Conservation (phyloP, 768 basidiomycete genomes). For the Podaxis carcinomalis region DNA sequence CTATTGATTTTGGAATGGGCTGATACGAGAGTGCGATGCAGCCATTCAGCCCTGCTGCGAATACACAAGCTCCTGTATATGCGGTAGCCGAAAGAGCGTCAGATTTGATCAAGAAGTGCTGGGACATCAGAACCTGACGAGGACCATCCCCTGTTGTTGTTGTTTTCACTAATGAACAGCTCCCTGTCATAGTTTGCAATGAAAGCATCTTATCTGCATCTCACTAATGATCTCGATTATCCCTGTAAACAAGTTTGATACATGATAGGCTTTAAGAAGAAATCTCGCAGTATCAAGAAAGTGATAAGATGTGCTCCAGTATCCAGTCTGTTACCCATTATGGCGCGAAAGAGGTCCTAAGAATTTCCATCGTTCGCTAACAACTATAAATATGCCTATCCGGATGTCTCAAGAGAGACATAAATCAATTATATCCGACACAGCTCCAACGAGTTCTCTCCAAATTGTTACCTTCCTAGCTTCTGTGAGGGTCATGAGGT, state of each 20-base stretch:
- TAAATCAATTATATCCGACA: slow-evolving; percentile 37
- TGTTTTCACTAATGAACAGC: too few relatives aligned
- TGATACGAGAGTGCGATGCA: neutral
- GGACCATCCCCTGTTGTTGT: too few relatives aligned
- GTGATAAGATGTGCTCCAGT: too few relatives aligned
- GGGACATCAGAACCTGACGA: too few relatives aligned
- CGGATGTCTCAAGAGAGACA: neutral
- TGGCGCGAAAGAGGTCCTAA: slow-evolving; percentile 33
- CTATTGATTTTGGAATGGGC: neutral
- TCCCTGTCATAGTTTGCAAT: too few relatives aligned
- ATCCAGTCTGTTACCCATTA: slow-evolving; percentile 34
- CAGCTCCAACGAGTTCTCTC: slow-evolving; percentile 39
- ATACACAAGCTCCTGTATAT: slow-evolving; percentile 6
- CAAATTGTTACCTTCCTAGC: slow-evolving; percentile 37
- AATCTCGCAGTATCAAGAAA: too few relatives aligned
- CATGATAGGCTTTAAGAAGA: too few relatives aligned
- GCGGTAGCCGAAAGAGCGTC: slow-evolving; percentile 5
- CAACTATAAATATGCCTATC: slow-evolving; percentile 20
- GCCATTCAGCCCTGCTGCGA: slow-evolving; percentile 6
- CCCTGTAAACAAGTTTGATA: too few relatives aligned
- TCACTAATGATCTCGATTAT: too few relatives aligned
- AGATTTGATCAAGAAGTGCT: neutral
- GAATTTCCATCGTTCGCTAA: slow-evolving; percentile 33
- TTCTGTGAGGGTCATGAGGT: neutral
- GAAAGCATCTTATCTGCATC: too few relatives aligned